Evolutionary conservation across 164 flowering plant species (phyloP).

Genomic region (Chimonanthus salicifolius): DNA sequence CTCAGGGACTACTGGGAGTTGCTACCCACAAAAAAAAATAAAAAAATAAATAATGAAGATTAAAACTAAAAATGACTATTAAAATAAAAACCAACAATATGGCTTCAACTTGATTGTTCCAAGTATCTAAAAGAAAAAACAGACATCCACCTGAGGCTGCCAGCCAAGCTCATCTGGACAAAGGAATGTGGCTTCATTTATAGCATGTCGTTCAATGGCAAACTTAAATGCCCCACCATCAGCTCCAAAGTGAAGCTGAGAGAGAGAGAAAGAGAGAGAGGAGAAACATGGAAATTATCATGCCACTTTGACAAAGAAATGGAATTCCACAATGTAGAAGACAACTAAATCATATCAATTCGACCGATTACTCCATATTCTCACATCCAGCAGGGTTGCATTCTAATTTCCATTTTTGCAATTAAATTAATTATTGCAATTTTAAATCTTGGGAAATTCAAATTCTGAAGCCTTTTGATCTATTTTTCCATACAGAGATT

Average conservation of each 20-base stretch:
- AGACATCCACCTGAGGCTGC: conserved; percentile 51
- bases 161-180: conserved; percentile 67
- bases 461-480: no score
- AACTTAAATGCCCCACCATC: conserved; percentile 37
- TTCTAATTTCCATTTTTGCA: no score
- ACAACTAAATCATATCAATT: no score
- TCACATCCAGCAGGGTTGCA: no score
- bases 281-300: background rate
- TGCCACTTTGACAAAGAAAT: no score
- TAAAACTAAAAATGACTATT: background rate
- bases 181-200: conserved; percentile 60
- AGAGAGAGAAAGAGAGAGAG: background rate
- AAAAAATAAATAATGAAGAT: background rate
- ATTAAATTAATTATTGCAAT: no score
- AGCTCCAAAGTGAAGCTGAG: conserved; percentile 57
- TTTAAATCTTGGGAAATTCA: no score
- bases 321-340: no score
- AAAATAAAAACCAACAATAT: background rate
- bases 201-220: conserved; percentile 51
- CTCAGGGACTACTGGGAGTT: conserved; percentile 41
- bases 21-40: conserved; percentile 24
- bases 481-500: no score
- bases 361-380: no score
- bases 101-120: background rate
- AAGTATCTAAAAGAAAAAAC: background rate